Percentiles rank a stretch among this genome's conserved stretches.
These are phyloP conservation scores for Chrysochromulina tobinii DNA, from an alignment of 78 protist genomes.

Conservation along the genomic window DNA sequence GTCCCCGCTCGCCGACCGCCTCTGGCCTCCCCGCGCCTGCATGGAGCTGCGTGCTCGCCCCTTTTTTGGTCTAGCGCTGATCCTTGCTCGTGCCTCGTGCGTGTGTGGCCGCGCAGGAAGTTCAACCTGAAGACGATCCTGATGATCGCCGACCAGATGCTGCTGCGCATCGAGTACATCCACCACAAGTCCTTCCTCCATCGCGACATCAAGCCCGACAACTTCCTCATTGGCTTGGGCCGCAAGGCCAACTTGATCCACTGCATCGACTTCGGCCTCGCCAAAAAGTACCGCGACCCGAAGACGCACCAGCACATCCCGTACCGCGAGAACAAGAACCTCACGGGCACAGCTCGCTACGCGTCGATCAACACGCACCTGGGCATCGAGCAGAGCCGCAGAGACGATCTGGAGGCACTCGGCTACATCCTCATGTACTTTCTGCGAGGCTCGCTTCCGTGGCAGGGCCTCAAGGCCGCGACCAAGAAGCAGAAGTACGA, in stretches of 20 bases:
- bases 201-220: slow-evolving; percentile 75
- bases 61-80: too few relatives aligned
- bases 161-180: slow-evolving; percentile 50
- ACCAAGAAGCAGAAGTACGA: slow-evolving; percentile 17
- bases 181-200: slow-evolving; percentile 62
- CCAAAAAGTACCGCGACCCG: too few relatives aligned
- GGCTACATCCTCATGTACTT: slow-evolving; percentile 81
- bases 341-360: slow-evolving; percentile 63
- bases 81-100: too few relatives aligned
- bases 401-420: slow-evolving; percentile 93
- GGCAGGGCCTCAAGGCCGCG: slow-evolving; percentile 78
- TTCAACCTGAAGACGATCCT: slow-evolving; percentile 52
- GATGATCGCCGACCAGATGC: slow-evolving; percentile 55
- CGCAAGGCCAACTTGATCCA: too few relatives aligned
- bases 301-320: too few relatives aligned
- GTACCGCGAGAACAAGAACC: not conserved
- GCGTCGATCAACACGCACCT: slow-evolving; percentile 59
- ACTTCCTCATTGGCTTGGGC: not conserved
- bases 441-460: slow-evolving; percentile 73
- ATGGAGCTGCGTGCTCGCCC: not conserved
- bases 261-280: too few relatives aligned
- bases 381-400: slow-evolving; percentile 86
- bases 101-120: too few relatives aligned
- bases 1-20: too few relatives aligned
- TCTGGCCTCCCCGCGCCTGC: not conserved